Base-by-base conservation (phyloP, 1,284 basidiomycete genomes). In the Quambalaria eucalypti region DNA sequence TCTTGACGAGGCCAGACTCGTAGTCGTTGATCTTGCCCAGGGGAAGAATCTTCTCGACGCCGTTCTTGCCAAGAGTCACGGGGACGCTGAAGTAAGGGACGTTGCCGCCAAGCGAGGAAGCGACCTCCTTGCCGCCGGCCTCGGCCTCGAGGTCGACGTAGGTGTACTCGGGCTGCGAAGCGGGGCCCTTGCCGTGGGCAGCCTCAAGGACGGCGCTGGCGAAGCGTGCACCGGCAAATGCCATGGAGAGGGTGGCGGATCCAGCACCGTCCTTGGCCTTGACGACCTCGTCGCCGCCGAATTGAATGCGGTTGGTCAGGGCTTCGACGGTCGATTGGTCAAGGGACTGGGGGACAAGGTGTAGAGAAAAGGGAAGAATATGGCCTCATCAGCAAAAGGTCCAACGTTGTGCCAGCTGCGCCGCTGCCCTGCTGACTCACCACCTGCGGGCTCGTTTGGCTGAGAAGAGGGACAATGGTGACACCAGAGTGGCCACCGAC, bases 401-500 rank as follows among this genome's bases (percentile, higher is more conserved):
- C n/a, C n/a, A n/a, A n/a, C n/a, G n/a, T n/a, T n/a, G n/a, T n/a
- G n/a, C n/a, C n/a, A n/a, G n/a, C n/a, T n/a, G n/a, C n/a, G n/a
- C n/a, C n/a, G n/a, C n/a, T n/a, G n/a, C n/a, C n/a, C n/a, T n/a
- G n/a, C n/a, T n/a, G n/a, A n/a, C n/a, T n/a, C n/a, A n/a, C n/a
- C 48, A 68, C 58, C 19, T 55, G 42, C 2, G 74, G 74, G 50
- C 66, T 52, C 47, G 82, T 81, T 80, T 97, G 93, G 44, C 88
- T 90, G 71, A 98, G 84, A 49, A 98, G 82, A 42, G 93, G 93
- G 25, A 98, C 87, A 76, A 98, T 98, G 59, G 93, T 98, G 48
- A 87, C 82, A 68, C 95, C 93, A 46, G 87, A 90, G 85, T 98
- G 93, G 47, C 95, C 93, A 73, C 95, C 93, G 57, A 97, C 80